phyloP scores from a whole-genome alignment of 306 rosid species.

The Comarum palustre region DNA sequence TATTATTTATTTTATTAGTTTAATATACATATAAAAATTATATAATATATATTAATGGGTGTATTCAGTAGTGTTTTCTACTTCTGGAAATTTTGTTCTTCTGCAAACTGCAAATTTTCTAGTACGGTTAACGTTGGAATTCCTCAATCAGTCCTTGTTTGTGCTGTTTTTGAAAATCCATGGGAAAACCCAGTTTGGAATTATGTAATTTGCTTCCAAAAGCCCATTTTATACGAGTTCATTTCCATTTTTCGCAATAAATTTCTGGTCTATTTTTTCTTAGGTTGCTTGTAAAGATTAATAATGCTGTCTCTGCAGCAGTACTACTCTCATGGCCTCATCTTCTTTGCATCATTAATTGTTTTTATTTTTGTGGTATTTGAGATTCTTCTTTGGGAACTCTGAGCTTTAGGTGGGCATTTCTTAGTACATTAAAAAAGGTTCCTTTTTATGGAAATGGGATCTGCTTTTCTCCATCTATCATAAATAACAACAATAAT shows the following conservation, averaged over 20 bases:
- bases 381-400: slow-evolving; percentile 70
- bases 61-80: slow-evolving; percentile 27
- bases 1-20: not conserved
- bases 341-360: slow-evolving; percentile 75
- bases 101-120: slow-evolving; percentile 30
- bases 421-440: slow-evolving; percentile 70
- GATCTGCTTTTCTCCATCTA: slow-evolving; percentile 72
- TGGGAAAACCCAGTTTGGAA: slow-evolving; percentile 22
- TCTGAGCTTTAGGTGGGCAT: slow-evolving; percentile 86
- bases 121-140: slow-evolving; percentile 36
- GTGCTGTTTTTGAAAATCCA: slow-evolving; percentile 28
- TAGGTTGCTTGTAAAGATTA: slow-evolving; percentile 44
- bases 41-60: not conserved
- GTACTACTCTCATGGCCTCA: slow-evolving; percentile 54
- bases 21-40: not conserved
- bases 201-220: slow-evolving; percentile 16
- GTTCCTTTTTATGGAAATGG: slow-evolving; percentile 78
- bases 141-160: slow-evolving; percentile 22
- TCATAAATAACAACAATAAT: slow-evolving; percentile 37
- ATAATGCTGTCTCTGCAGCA: slow-evolving; percentile 58
- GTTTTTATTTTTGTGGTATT: slow-evolving; percentile 34
- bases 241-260: slow-evolving; percentile 4
- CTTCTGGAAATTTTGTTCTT: slow-evolving; percentile 31
- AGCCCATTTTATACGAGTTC: slow-evolving; percentile 13
- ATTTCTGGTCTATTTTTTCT: not conserved